Evolutionary conservation across 345 rosid species (phyloP), one percentile per base, ranked within the genome.

Genomic region (Jatropha curcas): DNA sequence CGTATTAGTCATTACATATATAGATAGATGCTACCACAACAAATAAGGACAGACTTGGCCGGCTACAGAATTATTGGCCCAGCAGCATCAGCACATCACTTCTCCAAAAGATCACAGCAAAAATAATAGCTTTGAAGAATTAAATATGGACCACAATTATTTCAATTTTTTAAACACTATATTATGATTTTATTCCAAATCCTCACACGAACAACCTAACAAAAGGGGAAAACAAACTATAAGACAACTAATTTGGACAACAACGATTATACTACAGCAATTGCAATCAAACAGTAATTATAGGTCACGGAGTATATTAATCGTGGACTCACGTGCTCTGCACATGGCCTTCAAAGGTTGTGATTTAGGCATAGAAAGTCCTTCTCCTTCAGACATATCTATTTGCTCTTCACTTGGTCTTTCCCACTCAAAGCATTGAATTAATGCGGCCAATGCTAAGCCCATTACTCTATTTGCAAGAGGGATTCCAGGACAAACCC

Each of bases 341-440:
- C 90, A 87, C 27, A 77, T 1, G 1, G 84, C 90, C 59, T 81
- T 76, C 10, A 87, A 39, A 0, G 93, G 87, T 45, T 72, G 53
- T 0, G 74, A 76, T 75, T 80, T 86, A 0, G 82, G 84, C 65
- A 89, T 72, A 17, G 87, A 80, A 24, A 81, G 71, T 13, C 89
- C 88, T 6, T 35, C 14, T 5, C 80, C 89, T 80, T 83, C 83
- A n/a, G 35, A 64, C 91, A 87, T 64, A 72, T 87, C 86, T 16
- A 85, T 77, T 45, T 56, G 55, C 71, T 79, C 86, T 25, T 84
- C 70, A 0, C 79, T 77, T 24, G 77, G 70, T 59, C 86, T 76
- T 10, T 73, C 82, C 89, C 92, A 87, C 12, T 89, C 88, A 72
- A 89, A 86, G 70, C 88, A 83, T 53, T 89, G 88, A 62, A 89